Evolutionary conservation across 139 green algal genomes (phyloP), one percentile per base, ranked within the genome.

Genomic region (Pleodorina starrii): DNA sequence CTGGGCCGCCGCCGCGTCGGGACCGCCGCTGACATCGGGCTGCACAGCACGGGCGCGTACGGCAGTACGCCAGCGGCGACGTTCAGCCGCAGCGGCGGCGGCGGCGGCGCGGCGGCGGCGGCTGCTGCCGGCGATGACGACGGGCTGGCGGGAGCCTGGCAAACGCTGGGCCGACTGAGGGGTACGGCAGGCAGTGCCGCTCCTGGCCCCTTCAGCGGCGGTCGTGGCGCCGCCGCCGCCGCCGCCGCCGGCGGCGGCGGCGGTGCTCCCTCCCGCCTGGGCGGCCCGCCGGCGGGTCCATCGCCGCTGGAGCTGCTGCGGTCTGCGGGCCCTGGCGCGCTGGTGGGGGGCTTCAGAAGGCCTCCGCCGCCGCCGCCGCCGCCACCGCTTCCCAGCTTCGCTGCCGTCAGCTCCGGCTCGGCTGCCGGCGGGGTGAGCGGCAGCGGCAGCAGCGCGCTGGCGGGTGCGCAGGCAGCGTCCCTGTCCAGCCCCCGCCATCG

Each of bases 221-320:
- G 72, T 23, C 23, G 35, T 36, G 21, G 6, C 11, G 25, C 54
- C 27, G 50, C 3, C 35, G 51, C 38, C 6, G 35, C 21, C 6
- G 5, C 1, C 32, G 50, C 25, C 50, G 17, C 9, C 76, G 76
- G n/a, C 48, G 35, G 48, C 76, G 48, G 48, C 46, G 50, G 43
- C 74, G 46, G 25, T 23, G 21, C 10, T 10, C 35, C 29, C 50
- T 9, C 44, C 0, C n/a, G n/a, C 2, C 27, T 63, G 44, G 27
- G 44, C n/a, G 44, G 23, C 21, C 35, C 78, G 5, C 44, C 16
- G 16, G 76, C n/a, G 16, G 36, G 51, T 21, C n/a, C 36, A 6
- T 40, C 54, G 0, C n/a, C 78, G 1, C 27, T 51, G 46, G 75
- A 83, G 75, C 78, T 85, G 23, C 78, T 85, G 25, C 78, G 78